Evolutionary conservation across 345 rosid species (phyloP).

Genomic region (Carallia brachiata): DNA sequence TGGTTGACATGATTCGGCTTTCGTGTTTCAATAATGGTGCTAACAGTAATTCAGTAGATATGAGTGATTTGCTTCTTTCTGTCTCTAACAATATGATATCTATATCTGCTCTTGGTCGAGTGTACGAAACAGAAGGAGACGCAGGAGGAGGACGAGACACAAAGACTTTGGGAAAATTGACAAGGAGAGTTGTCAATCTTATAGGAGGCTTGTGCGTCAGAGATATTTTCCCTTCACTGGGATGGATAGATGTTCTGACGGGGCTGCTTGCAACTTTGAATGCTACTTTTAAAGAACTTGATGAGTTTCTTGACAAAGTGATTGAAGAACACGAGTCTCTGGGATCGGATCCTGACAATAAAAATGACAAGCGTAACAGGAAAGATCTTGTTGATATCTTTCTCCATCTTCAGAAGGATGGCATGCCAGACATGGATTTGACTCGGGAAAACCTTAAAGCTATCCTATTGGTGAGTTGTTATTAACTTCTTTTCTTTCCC

Average conservation of each 20-base stretch:
- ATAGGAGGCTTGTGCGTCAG: conserved; percentile 9
- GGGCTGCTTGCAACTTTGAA: conserved; percentile 3
- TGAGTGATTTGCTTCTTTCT: neutral
- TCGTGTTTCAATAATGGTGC: neutral
- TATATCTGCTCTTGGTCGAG: conserved; percentile 8
- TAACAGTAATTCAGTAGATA: neutral
- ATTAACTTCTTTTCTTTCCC: too few relatives aligned
- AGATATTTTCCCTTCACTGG: conserved; percentile 18
- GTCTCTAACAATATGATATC: conserved; percentile 8
- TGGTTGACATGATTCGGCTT: conserved; percentile 1
- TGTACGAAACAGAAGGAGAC: neutral
- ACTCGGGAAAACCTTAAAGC: conserved; percentile 10
- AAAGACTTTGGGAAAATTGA: conserved; percentile 8
- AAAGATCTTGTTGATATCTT: conserved; percentile 13
- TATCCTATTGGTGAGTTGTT: conserved; percentile 1
- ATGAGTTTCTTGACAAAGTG: conserved; percentile 7
- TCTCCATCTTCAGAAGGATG: neutral
- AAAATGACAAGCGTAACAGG: neutral
- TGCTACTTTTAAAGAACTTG: neutral
- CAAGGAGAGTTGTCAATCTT: conserved; percentile 7
- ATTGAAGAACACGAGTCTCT: conserved; percentile 14
- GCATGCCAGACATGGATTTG: conserved; percentile 1
- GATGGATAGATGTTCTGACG: conserved; percentile 22
- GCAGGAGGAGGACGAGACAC: too few relatives aligned
- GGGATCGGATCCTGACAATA: too few relatives aligned